Conservation (phyloP, 441 rosid species). For the Flueggea neowawraea region DNA sequence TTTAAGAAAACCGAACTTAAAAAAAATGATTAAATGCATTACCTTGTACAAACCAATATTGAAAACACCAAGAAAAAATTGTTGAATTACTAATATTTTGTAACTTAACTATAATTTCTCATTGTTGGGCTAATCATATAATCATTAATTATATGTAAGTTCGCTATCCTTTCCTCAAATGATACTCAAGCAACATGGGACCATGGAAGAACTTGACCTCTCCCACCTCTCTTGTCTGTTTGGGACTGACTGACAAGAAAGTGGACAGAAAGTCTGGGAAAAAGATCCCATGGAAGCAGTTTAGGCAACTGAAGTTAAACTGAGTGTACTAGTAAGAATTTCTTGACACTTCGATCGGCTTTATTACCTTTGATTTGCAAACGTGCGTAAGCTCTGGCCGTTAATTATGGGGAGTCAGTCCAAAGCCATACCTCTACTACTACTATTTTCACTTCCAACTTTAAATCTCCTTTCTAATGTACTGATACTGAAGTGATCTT, state of each 20-base stretch:
- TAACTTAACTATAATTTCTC: too few species aligned
- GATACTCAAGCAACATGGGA: slow-evolving; percentile 35
- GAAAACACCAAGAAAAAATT: too few species aligned
- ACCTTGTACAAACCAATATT: too few species aligned
- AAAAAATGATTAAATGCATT: too few species aligned
- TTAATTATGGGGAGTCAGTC: too few species aligned
- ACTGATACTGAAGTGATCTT: slow-evolving; percentile 15
- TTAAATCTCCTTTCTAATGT: slow-evolving; percentile 5
- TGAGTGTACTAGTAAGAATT: neutral
- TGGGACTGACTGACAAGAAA: slow-evolving; percentile 21
- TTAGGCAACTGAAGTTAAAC: slow-evolving; percentile 19
- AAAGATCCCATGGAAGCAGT: slow-evolving; percentile 22
- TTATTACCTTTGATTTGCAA: slow-evolving; percentile 1
- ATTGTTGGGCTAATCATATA: too few species aligned
- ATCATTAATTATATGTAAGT: too few species aligned
- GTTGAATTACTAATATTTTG: too few species aligned
- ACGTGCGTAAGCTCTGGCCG: slow-evolving; percentile 15
- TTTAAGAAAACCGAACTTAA: too few species aligned
- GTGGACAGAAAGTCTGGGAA: slow-evolving; percentile 22
- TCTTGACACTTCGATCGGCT: slow-evolving; percentile 1
- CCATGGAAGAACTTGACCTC: slow-evolving; percentile 1
- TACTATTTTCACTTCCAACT: neutral
- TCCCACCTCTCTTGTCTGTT: neutral
- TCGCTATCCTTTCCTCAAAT: neutral
- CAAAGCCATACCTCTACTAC: too few species aligned